Conservation (phyloP, 2,329 filamentous ascomycete species). For the Cytospora leucostoma region DNA sequence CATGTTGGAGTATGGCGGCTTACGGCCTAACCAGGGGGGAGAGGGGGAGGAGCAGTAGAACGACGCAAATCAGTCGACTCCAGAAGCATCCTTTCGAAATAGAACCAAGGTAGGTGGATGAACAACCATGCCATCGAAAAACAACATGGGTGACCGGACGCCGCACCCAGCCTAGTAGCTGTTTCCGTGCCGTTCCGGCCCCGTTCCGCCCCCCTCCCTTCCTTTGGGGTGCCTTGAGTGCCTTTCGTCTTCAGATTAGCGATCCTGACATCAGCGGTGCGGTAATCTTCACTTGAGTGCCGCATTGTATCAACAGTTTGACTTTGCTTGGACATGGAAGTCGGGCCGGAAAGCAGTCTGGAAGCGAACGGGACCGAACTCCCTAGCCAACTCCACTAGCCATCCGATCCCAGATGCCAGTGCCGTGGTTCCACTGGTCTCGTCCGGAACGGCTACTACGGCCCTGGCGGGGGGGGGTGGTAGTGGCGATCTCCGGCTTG, state of each 20-base stretch:
- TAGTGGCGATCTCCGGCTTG: neutral
- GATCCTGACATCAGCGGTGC: neutral
- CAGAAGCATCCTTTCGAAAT: no score
- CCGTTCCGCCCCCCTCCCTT: neutral
- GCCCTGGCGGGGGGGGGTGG: neutral
- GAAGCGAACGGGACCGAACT: neutral
- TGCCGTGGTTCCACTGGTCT: neutral
- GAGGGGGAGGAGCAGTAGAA: neutral
- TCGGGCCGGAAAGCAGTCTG: neutral
- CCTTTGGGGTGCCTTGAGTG: neutral
- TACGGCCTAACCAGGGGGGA: neutral
- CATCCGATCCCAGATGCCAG: neutral
- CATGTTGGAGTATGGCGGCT: constrained; percentile 17
- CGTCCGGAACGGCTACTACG: neutral
- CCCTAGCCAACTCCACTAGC: neutral
- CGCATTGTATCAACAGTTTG: neutral
- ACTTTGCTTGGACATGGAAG: neutral
- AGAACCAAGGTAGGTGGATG: no score
- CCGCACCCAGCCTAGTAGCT: constrained; percentile 5
- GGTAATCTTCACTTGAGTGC: neutral
- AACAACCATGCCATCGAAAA: no score
- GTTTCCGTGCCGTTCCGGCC: constrained; percentile 9
- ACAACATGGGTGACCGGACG: neutral
- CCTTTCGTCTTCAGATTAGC: constrained; percentile 2
- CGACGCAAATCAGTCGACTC: neutral